Percentiles rank a stretch among this genome's conserved stretches.
These are phyloP conservation scores for Arthrobotrys pseudoclavata DNA, from an alignment of 2,329 filamentous ascomycete genomes.

Conservation along the genomic window DNA sequence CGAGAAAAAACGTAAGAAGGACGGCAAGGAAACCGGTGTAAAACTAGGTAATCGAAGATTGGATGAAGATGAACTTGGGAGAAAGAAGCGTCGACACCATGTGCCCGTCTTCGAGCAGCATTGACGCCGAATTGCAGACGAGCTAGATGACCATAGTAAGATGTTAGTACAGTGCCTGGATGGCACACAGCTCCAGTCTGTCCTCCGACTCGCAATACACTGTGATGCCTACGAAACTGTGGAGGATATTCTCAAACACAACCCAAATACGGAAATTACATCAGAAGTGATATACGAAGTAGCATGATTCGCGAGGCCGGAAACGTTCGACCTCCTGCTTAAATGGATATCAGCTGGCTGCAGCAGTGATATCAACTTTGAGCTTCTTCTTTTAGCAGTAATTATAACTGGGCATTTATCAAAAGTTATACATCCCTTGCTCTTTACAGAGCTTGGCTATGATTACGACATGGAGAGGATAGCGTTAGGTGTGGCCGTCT, in stretches of 20 bases:
- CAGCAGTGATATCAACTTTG: neutral
- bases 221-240: neutral
- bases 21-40: slow-evolving; percentile 17
- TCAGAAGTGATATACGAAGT: neutral
- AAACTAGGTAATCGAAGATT: neutral
- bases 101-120: neutral
- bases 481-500: neutral
- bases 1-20: neutral
- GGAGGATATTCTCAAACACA: neutral
- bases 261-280: neutral
- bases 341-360: neutral
- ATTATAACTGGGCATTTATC: slow-evolving; percentile 4
- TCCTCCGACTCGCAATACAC: slow-evolving; percentile 2
- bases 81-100: slow-evolving; percentile 6
- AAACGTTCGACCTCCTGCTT: slow-evolving; percentile 17
- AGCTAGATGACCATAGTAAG: neutral
- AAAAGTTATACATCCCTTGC: neutral
- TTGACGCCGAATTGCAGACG: neutral
- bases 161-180: neutral
- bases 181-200: neutral
- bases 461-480: neutral
- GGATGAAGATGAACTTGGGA: slow-evolving; percentile 14
- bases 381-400: neutral
- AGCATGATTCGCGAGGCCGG: neutral
- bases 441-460: neutral